Base-by-base conservation (phyloP, 352 stramenopile species). In the Pythium graminicola region DNA sequence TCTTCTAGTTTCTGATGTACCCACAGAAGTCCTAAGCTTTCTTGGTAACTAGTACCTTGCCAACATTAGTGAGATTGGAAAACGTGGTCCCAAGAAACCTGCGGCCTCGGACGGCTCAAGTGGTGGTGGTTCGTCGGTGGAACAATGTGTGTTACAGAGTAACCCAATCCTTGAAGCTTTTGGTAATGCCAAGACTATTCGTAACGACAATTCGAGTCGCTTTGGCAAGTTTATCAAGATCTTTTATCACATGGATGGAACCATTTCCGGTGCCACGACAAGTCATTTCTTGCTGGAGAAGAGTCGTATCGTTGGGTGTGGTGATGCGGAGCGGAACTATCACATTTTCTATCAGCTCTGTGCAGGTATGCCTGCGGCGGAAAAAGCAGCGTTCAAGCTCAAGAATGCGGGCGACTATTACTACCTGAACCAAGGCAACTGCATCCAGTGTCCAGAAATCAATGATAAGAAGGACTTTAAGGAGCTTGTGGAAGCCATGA, bases 271-370 rank as follows among this genome's bases (percentile, higher is more conserved):
- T 11, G 90, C 89, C n/a, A 95, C 73, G 31, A 96, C 96, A 36
- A 96, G 94, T 55, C 97, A 98, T 26, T 99, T 99, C 63, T 76
- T 99, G 39, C 73, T 99, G 11, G 96, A 99, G 67, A 99, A 99
- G 70, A 97, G 95, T 52, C 91, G 96, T 16, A 93, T 99, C 23
- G 85, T 98, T 1, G 82, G 85, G 22, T 97, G 97, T 67, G 82
- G 78, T 4, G 66, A 94, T 16, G 70, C 89, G 3, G 97, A 99
- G 73, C 77, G 97, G 17, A 99, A 99, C 69, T 99, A 98, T 76
- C 96, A 99, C 70, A 96, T 99, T 31, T 99, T 99, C 65, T 99
- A 99, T 70, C 88, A 99, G 67, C 64, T 99, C 14, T 94, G 95
- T 59, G 80, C 85, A 0, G 93, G 86, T 31, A 72, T 93, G 62